Percentiles rank a stretch among this genome's conserved stretches.
Evolutionary conservation across 2,329 filamentous ascomycete genomes (phyloP).

Genomic region (Aureobasidium pullulans): DNA sequence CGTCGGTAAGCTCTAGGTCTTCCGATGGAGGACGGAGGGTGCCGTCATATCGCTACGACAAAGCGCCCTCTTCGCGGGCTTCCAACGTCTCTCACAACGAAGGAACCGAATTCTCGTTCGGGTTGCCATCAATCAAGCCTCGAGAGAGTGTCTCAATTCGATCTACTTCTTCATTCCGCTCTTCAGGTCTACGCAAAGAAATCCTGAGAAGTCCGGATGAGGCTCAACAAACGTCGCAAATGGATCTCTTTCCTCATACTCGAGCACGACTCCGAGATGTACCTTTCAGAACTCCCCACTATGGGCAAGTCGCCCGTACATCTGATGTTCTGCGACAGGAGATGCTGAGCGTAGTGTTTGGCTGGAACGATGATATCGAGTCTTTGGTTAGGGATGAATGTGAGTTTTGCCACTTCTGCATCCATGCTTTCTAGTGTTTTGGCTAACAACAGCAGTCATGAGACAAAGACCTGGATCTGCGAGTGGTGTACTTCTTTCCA

Average conservation of each 20-base stretch:
- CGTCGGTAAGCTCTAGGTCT: slow-evolving; percentile 54
- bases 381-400: slow-evolving; percentile 76
- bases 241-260: slow-evolving; percentile 82
- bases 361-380: slow-evolving; percentile 81
- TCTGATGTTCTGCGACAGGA: slow-evolving; percentile 74
- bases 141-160: slow-evolving; percentile 35
- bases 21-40: slow-evolving; percentile 40
- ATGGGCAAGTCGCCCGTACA: slow-evolving; percentile 34
- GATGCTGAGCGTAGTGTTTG: slow-evolving; percentile 91
- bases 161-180: slow-evolving; percentile 45
- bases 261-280: slow-evolving; percentile 74
- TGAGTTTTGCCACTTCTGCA: slow-evolving; percentile 28
- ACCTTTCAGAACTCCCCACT: slow-evolving; percentile 65
- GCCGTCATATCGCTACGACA: slow-evolving; percentile 40
- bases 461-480: slow-evolving; percentile 67
- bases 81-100: slow-evolving; percentile 26
- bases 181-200: slow-evolving; percentile 73
- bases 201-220: slow-evolving; percentile 72
- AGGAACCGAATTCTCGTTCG: slow-evolving; percentile 33
- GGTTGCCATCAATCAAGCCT: slow-evolving; percentile 22
- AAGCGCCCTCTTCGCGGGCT: slow-evolving; percentile 31
- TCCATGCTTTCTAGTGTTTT: slow-evolving; percentile 13
- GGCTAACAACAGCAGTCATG: slow-evolving; percentile 40
- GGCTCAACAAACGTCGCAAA: slow-evolving; percentile 44
- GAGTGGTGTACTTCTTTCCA: slow-evolving; percentile 73